Evolutionary conservation across 345 rosid genomes (phyloP).

Genomic region (Atalantia buxifolia): DNA sequence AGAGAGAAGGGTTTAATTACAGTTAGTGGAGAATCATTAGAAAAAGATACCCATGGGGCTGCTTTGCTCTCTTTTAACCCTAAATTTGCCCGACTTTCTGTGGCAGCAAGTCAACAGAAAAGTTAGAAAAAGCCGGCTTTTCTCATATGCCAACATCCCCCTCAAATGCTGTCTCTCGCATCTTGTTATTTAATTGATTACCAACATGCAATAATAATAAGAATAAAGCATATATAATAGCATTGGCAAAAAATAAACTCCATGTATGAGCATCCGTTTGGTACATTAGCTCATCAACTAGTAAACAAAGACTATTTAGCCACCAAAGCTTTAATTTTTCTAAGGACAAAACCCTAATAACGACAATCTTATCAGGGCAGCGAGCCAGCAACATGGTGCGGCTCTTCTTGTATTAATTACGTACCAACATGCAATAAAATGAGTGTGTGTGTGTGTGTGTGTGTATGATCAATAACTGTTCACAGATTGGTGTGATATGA

Average conservation of each 20-base stretch:
- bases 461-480: too few species aligned
- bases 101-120: conserved; percentile 31
- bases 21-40: conserved; percentile 17
- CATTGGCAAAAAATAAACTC: too few species aligned
- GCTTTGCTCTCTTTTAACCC: conserved; percentile 11
- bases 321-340: not conserved
- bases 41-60: conserved; percentile 3
- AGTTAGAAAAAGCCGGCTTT: conserved; percentile 3
- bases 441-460: too few species aligned
- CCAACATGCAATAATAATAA: not conserved
- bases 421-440: too few species aligned
- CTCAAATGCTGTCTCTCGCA: not conserved
- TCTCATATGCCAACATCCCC: conserved; percentile 9
- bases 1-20: conserved; percentile 7
- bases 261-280: not conserved
- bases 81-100: conserved; percentile 28
- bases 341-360: not conserved
- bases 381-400: too few species aligned
- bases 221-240: not conserved
- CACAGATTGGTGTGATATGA: too few species aligned
- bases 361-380: not conserved
- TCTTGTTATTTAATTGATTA: not conserved
- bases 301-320: not conserved
- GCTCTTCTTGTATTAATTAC: too few species aligned
- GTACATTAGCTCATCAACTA: not conserved